Conservation (phyloP, 805 yeast species). For the Groenewaldozyma tartarivorans region DNA sequence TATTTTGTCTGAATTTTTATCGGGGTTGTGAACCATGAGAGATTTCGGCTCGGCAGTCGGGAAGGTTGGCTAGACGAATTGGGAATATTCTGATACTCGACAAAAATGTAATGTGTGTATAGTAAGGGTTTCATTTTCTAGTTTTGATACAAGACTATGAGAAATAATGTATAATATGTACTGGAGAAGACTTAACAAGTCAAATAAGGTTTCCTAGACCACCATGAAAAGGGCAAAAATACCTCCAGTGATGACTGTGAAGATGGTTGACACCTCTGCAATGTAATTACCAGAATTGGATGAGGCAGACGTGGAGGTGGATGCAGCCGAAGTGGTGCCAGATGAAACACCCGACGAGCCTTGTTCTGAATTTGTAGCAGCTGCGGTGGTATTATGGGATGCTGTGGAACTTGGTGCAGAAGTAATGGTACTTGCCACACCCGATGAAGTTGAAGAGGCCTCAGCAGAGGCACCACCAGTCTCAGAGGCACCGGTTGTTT, state of each 20-base stretch:
- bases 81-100: no score
- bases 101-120: neutral
- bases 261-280: neutral
- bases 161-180: neutral
- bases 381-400: slow-evolving; percentile 4
- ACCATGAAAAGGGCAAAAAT: neutral
- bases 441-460: neutral
- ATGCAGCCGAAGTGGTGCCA: neutral
- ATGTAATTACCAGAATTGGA: slow-evolving; percentile 1
- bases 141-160: neutral
- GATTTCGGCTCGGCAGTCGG: no score
- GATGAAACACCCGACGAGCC: no score
- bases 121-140: neutral
- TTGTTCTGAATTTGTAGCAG: neutral
- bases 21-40: no score
- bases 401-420: no score
- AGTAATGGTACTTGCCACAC: slow-evolving; percentile 1
- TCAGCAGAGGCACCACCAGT: slow-evolving; percentile 4
- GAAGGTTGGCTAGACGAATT: no score
- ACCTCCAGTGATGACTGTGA: neutral
- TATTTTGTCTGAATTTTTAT: no score
- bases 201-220: neutral
- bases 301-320: neutral
- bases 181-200: neutral
- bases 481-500: slow-evolving; percentile 4